These are phyloP conservation scores for Teratosphaeria gauchensis DNA, from an alignment of 2,329 filamentous ascomycete species.

Conservation along the genomic window DNA sequence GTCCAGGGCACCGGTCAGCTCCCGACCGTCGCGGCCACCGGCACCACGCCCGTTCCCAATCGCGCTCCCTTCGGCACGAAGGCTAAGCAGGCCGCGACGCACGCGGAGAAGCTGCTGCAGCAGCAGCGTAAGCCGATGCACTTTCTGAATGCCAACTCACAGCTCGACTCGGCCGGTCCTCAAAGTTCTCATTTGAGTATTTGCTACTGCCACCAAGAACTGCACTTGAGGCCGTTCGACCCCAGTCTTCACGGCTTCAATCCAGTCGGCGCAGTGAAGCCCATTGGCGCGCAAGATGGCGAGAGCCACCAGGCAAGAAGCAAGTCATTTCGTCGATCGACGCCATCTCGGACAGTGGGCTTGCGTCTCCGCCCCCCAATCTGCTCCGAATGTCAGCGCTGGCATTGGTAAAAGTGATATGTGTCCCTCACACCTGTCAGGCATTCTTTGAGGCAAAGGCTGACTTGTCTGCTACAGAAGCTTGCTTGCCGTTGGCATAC, in stretches of 20 bases:
- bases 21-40: background rate
- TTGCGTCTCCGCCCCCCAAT: too few relatives aligned
- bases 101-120: background rate
- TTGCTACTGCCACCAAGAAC: slow-evolving; percentile 37
- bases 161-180: slow-evolving; percentile 19
- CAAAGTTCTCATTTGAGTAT: slow-evolving; percentile 38
- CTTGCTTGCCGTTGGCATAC: too few relatives aligned
- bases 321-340: slow-evolving; percentile 17
- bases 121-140: background rate
- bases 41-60: background rate
- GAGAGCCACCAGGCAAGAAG: slow-evolving; percentile 1
- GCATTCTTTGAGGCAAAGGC: too few relatives aligned
- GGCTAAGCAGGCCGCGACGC: background rate
- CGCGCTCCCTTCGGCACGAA: background rate
- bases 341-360: slow-evolving; percentile 2
- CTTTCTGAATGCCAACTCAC: background rate
- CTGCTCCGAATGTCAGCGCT: too few relatives aligned
- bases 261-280: slow-evolving; percentile 3
- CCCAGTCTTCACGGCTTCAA: slow-evolving; percentile 19
- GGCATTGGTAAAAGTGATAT: too few relatives aligned
- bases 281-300: slow-evolving; percentile 11
- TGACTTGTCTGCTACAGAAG: too few relatives aligned
- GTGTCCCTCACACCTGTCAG: too few relatives aligned
- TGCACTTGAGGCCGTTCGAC: slow-evolving; percentile 34
- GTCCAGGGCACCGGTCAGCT: background rate